These are phyloP conservation scores for Colletotrichum gloeosporioides DNA, from an alignment of 2,329 filamentous ascomycete genomes.

Conservation along the genomic window DNA sequence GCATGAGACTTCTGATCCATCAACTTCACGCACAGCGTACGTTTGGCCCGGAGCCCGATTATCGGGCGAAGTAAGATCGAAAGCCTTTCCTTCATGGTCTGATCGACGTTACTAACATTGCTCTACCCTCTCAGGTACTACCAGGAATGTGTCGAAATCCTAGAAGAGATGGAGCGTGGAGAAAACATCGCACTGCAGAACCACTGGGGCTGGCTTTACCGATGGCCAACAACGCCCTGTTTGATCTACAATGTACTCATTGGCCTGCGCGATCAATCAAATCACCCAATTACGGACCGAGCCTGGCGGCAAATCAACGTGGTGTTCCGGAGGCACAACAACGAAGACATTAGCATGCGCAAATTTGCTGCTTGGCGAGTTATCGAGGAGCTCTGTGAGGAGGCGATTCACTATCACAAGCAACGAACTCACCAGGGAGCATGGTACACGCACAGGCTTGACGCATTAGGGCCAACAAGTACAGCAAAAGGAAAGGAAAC, in stretches of 20 bases:
- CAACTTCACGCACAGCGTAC: neutral
- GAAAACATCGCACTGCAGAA: constrained; percentile 17
- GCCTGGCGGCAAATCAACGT: constrained; percentile 24
- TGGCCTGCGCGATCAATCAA: constrained; percentile 18
- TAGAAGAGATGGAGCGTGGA: constrained; percentile 20
- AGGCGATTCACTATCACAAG: constrained; percentile 23
- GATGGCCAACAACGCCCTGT: constrained; percentile 18
- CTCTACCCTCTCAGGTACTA: neutral
- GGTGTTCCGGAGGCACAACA: constrained; percentile 22
- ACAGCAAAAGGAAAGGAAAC: neutral
- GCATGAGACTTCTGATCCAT: neutral
- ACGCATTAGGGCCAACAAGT: neutral
- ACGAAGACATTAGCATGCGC: constrained; percentile 20
- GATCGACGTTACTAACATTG: neutral
- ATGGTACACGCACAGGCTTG: constrained; percentile 26
- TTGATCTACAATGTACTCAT: constrained; percentile 18
- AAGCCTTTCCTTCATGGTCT: neutral
- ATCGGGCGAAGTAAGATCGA: neutral
- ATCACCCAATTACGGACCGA: constrained; percentile 14
- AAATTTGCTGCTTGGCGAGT: constrained; percentile 21
- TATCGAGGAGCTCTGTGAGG: constrained; percentile 23
- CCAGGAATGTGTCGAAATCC: constrained; percentile 18
- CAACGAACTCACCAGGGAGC: constrained; percentile 21
- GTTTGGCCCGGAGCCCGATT: neutral
- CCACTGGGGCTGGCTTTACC: constrained; percentile 23